Percentiles rank a stretch among this genome's conserved stretches.
phyloP scores from a whole-genome alignment of 805 yeast genomes.

The Soucietia sequanensis region DNA sequence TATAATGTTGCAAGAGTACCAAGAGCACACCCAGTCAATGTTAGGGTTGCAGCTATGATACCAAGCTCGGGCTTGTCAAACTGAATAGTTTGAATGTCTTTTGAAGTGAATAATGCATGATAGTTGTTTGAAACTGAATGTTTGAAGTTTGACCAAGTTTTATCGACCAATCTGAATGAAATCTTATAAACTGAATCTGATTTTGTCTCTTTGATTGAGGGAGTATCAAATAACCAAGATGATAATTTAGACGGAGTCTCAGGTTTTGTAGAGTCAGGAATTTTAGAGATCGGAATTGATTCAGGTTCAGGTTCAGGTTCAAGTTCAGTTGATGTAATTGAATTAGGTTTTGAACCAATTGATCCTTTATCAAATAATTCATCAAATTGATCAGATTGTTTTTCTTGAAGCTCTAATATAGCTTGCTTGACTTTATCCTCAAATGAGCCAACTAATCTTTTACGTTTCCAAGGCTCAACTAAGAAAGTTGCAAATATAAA shows the following conservation, averaged over 20 bases:
- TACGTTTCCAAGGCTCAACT: conserved; percentile 93
- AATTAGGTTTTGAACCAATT: neutral
- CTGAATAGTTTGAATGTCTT: conserved; percentile 10
- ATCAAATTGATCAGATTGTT: conserved; percentile 4
- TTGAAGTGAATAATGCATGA: conserved; percentile 11
- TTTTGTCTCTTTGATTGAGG: too few species aligned
- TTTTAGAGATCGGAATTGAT: neutral
- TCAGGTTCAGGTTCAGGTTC: neutral
- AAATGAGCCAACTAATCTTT: conserved; percentile 75
- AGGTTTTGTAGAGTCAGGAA: neutral
- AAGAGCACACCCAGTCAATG: conserved; percentile 15
- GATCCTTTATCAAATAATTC: conserved; percentile 1
- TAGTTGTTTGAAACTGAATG: conserved; percentile 12
- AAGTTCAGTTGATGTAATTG: neutral
- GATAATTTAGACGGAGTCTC: too few species aligned
- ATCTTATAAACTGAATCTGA: too few species aligned
- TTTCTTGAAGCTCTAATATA: conserved; percentile 12
- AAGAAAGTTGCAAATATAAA: conserved; percentile 81
- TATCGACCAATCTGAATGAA: neutral
- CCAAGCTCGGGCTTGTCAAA: conserved; percentile 23
- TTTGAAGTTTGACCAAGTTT: conserved; percentile 17
- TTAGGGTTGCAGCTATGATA: conserved; percentile 10
- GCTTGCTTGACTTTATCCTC: conserved; percentile 69
- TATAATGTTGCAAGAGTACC: conserved; percentile 19
- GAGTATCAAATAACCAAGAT: too few species aligned